Evolutionary conservation across 129 eudicot species (phyloP), one percentile per base, ranked within the genome.

Genomic region (Flaveria ramosissima): DNA sequence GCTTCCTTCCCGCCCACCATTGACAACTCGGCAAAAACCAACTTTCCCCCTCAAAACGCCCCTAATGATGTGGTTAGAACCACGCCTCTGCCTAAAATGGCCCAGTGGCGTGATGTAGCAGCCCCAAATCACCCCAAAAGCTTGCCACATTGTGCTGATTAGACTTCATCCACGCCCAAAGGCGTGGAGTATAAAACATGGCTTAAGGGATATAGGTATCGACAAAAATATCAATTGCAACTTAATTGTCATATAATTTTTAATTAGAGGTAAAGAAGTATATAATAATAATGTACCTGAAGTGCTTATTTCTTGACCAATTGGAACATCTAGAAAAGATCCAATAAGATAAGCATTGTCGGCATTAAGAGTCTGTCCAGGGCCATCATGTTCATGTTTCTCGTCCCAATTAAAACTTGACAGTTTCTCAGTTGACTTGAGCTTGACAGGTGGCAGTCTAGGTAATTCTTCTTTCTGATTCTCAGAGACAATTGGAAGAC

Each of bases 251-350:
- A 52, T 4, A 68, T 23, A 24, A 50, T 9, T 32, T 32, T 36
- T 4, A 36, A 71, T 32, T 63, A 27, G 15, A 78, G 50, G 74
- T 26, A n/a, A 53, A 7, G 3, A 42, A 36, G 46, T n/a, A 53
- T 43, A 70, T 67, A 79, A 73, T 17, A 66, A 48, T 46, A 73
- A 32, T 85, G 61, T 81, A 93, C 98, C 98, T 86, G 92, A 73
- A 75, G 89, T 59, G 80, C 66, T 88, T 71, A 88, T 80, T 73
- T 93, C 97, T 75, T 93, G 96, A 59, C 97, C 98, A 63, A 93
- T 81, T 20, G 98, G 98, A 71, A 93, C 93, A 78, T 93, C 98
- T 30, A 93, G 79, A 90, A 83, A 93, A 2, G 98, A 90, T 39
- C 97, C 97, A 3, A 93, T 90, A 24, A 83, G 97, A 81, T 73